phyloP scores from a whole-genome alignment of 2,329 filamentous ascomycete genomes.

The Grosmannia clavigera region DNA sequence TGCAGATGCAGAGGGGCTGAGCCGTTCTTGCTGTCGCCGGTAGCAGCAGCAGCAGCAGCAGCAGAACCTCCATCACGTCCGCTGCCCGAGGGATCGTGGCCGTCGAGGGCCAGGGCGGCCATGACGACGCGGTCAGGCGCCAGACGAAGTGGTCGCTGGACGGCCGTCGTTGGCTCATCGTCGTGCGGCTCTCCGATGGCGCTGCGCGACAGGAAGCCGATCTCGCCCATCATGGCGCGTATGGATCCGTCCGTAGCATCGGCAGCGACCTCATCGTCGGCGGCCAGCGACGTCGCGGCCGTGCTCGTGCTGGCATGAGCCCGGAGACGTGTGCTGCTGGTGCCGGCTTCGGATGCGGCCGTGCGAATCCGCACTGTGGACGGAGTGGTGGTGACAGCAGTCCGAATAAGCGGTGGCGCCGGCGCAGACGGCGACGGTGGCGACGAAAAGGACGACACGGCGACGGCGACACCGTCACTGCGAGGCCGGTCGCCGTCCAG shows the following conservation, averaged over 20 bases:
- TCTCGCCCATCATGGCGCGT: conserved; percentile 18
- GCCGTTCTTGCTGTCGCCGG: neutral
- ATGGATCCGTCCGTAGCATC: neutral
- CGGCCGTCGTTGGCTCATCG: conserved; percentile 1
- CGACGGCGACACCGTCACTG: neutral
- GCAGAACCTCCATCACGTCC: neutral
- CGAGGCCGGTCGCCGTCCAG: neutral
- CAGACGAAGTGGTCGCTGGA: conserved; percentile 14
- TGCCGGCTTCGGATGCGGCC: conserved; percentile 1
- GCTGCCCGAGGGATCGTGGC: conserved; percentile 2
- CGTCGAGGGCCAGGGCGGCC: conserved; percentile 6
- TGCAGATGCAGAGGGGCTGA: no score
- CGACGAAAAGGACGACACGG: neutral
- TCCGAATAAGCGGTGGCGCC: neutral
- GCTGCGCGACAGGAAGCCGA: conserved; percentile 18
- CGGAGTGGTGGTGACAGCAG: neutral
- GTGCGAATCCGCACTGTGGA: neutral
- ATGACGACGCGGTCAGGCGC: conserved; percentile 7
- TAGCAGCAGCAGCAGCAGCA: neutral
- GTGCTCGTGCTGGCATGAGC: neutral
- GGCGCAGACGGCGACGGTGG: no score
- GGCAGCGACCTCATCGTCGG: neutral
- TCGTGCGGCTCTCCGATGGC: conserved; percentile 20
- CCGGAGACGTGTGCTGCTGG: neutral
- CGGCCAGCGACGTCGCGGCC: neutral